Evolutionary conservation across 2,329 filamentous ascomycete genomes (phyloP).

Genomic region (Malbranchea cinnamomea): DNA sequence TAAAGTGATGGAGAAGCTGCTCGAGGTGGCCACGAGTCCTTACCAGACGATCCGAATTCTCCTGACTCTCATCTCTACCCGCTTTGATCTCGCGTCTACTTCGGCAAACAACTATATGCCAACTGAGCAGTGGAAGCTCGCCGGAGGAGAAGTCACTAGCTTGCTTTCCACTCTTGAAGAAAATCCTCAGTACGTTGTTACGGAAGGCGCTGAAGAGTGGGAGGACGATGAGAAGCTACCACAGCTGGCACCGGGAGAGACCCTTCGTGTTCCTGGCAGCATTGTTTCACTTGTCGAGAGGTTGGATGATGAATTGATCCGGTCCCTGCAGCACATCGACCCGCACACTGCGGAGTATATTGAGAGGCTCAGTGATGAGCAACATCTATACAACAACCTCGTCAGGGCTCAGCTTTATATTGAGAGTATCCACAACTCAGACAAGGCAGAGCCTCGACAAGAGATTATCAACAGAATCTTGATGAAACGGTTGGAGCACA

Average conservation of each 20-base stretch:
- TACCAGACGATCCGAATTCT: slow-evolving; percentile 93
- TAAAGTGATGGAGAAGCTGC: slow-evolving; percentile 88
- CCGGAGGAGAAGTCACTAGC: slow-evolving; percentile 68
- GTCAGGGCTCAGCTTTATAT: slow-evolving; percentile 80
- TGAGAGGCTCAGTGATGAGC: slow-evolving; percentile 83
- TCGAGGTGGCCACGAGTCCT: slow-evolving; percentile 74
- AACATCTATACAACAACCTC: slow-evolving; percentile 78
- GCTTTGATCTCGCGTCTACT: slow-evolving; percentile 81
- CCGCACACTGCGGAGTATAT: slow-evolving; percentile 98
- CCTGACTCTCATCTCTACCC: slow-evolving; percentile 76
- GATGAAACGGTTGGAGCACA: slow-evolving; percentile 86
- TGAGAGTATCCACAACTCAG: slow-evolving; percentile 54
- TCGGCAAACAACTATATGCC: slow-evolving; percentile 65
- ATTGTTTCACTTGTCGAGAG: slow-evolving; percentile 89
- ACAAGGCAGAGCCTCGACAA: slow-evolving; percentile 57
- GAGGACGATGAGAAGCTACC: slow-evolving; percentile 96
- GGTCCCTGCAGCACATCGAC: slow-evolving; percentile 94
- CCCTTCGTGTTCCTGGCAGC: slow-evolving; percentile 84
- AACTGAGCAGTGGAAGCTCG: slow-evolving; percentile 91
- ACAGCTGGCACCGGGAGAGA: slow-evolving; percentile 54
- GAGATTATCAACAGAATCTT: slow-evolving; percentile 84
- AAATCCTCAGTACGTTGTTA: slow-evolving; percentile 67
- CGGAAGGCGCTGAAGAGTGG: slow-evolving; percentile 93
- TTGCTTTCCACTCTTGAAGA: slow-evolving; percentile 67
- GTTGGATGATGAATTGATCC: slow-evolving; percentile 90